phyloP scores from a whole-genome alignment of 495 filamentous ascomycete genomes.

The Massariosphaeria phaeospora region DNA sequence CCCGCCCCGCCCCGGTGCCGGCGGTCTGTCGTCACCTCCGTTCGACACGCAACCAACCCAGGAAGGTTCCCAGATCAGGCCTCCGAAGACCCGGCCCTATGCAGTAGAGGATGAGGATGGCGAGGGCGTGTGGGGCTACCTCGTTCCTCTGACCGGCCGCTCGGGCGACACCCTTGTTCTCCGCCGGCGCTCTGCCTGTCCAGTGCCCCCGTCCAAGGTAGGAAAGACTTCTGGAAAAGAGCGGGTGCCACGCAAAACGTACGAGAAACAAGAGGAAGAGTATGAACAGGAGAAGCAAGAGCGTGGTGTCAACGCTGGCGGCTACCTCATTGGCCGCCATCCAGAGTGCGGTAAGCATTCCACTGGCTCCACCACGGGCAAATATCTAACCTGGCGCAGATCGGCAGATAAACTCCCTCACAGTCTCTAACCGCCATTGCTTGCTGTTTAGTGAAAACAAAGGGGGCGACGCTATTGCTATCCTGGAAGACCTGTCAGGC shows the following conservation, averaged over 20 bases:
- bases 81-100: slow-evolving; percentile 66
- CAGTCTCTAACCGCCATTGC: slow-evolving; percentile 94
- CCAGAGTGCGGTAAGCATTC: slow-evolving; percentile 78
- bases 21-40: slow-evolving; percentile 64
- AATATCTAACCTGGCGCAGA: too few relatives aligned
- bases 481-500: slow-evolving; percentile 88
- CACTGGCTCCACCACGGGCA: too few relatives aligned
- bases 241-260: slow-evolving; percentile 33
- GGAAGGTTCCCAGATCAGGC: slow-evolving; percentile 80
- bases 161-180: slow-evolving; percentile 69
- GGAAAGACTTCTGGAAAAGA: slow-evolving; percentile 41
- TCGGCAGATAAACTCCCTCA: slow-evolving; percentile 67
- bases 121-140: slow-evolving; percentile 93
- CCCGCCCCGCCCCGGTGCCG: slow-evolving; percentile 54
- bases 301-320: slow-evolving; percentile 59
- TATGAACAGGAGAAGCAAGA: slow-evolving; percentile 56
- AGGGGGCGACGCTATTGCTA: slow-evolving; percentile 69
- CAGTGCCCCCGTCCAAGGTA: slow-evolving; percentile 40
- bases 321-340: slow-evolving; percentile 88
- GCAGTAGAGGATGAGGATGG: slow-evolving; percentile 82
- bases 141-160: slow-evolving; percentile 70
- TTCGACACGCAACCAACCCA: slow-evolving; percentile 59
- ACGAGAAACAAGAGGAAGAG: slow-evolving; percentile 51
- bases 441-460: slow-evolving; percentile 84
- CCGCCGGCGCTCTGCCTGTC: slow-evolving; percentile 62